Base-by-base conservation (phyloP, 2,329 filamentous ascomycete species). In the Diaporthe velutina region DNA sequence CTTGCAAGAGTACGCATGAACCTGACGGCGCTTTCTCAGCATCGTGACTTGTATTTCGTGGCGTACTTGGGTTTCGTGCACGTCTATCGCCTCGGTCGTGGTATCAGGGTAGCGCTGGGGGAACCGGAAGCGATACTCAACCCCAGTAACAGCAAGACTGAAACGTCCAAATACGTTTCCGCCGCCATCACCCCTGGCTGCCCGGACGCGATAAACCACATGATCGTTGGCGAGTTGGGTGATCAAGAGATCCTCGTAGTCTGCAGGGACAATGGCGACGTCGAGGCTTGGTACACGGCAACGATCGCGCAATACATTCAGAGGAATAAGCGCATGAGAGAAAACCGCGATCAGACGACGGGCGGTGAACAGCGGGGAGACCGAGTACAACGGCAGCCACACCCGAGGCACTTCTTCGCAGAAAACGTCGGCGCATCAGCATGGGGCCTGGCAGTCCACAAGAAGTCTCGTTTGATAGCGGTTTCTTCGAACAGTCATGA, bases 381-480 rank as follows among this genome's bases (percentile, higher is more conserved):
- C 28, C 6, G 15, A 15, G 22, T 30, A 17, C 17, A 12, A 17
- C 45, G n/a, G 30, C 58, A 33, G 38, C 60, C 72, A 25, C 48
- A 57, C 6, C 78, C 85, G 75, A 79, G 78, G 72, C 85, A 86
- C 0, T 94, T 98, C 80, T 94, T 98, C 74, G 90, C 91, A 74
- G 90, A 93, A 50, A 95, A 94, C 80, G 95, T 98, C 3, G 90
- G 90, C 1, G 85, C 84, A 33, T 96, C 94, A 75, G 96, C 96
- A 3, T 99, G 97, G 97, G 97, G 96, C 0, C 84, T 98, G 64
- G 93, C 95, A 10, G 89, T 98, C 15, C 96, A 98, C 82, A 89
- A 91, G 76, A 86, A 92, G 76, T 95, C 94, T n/a, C 91, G 96
- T 0, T 86, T 98, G 76, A 93, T 99, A 76, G 97, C 96, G 0